Base-by-base conservation (phyloP, 306 rosid genomes). In the Acacia confusa region DNA sequence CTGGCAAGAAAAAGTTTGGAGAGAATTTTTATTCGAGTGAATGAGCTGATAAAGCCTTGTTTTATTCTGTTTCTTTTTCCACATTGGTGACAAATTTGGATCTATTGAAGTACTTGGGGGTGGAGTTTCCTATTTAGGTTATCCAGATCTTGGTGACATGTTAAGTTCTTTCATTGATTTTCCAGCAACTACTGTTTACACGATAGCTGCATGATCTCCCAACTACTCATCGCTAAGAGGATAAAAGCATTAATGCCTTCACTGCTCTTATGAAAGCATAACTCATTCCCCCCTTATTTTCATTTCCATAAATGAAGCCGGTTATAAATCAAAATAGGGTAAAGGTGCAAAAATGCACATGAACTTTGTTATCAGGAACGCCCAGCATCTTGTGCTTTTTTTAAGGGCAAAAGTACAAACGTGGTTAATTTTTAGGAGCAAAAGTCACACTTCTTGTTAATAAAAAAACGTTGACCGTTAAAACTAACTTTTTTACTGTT, bases 21-120 rank as follows among this genome's bases (percentile, higher is more conserved):
- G 82, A 82, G 81, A 79, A 58, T 86, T 80, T 88, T 86, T 82
- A 90, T 91, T 87, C 77, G 94, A 88, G 92, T 92, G 91, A 89
- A 90, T 92, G 86, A 86, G 74, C 79, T 85, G 48, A 44, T 75
- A 72, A 47, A 52, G 20, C 65, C 72, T 81, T 87, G 86, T 81
- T 86, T 87, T 65, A 28, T 76, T 75, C 71, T 17, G 4, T 45
- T 41, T 11, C 43, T 22, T 25, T 1, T 10, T 30, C 34, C 66
- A 7, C 64, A n/a, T 57, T 22, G 4, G 13, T 57, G 28, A 22
- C 28, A 9, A 9, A 57, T n/a, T 22, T 22, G 64, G 14, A n/a
- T 57, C 12, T n/a, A n/a, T 57, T 57, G 5, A 20, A 8, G 61
- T 8, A 20, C 3, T 53, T 53, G 61, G 61, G 1, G 27, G 3